A percentile compares a stretch with the other conserved stretches of the same genome.
Conservation (phyloP, 1,139 yeast genomes). For the Candida frijolesensis region DNA sequence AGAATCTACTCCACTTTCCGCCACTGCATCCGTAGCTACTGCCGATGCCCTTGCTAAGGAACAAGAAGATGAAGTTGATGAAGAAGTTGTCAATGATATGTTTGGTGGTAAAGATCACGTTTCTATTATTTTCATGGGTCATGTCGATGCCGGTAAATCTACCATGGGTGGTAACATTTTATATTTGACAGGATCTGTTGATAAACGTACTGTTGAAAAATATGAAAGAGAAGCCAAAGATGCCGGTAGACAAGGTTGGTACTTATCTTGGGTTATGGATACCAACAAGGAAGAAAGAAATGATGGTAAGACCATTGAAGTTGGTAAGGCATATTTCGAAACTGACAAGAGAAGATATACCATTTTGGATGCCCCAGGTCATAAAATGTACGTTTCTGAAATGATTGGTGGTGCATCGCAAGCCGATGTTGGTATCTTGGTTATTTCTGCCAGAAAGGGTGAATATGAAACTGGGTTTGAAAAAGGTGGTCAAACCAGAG, state of each 20-base stretch:
- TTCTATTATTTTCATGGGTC: slow-evolving; percentile 98
- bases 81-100: slow-evolving; percentile 85
- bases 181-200: slow-evolving; percentile 93
- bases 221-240: slow-evolving; percentile 98
- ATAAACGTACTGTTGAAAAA: slow-evolving; percentile 98
- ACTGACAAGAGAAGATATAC: slow-evolving; percentile 98
- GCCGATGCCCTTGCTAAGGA: slow-evolving; percentile 63
- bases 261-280: slow-evolving; percentile 98
- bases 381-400: slow-evolving; percentile 96
- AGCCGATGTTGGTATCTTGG: slow-evolving; percentile 96
- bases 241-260: slow-evolving; percentile 99
- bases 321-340: slow-evolving; percentile 96
- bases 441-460: slow-evolving; percentile 97
- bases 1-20: slow-evolving; percentile 10
- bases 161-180: slow-evolving; percentile 98
- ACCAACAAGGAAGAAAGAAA: slow-evolving; percentile 98
- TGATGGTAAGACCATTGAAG: slow-evolving; percentile 98
- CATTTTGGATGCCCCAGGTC: slow-evolving; percentile 98
- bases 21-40: slow-evolving; percentile 17
- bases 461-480: slow-evolving; percentile 99
- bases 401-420: slow-evolving; percentile 99
- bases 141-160: slow-evolving; percentile 98
- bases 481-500: slow-evolving; percentile 99
- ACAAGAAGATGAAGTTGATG: slow-evolving; percentile 86
- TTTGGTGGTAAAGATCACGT: slow-evolving; percentile 97